Evolutionary conservation across 352 stramenopile genomes (phyloP), one percentile per base, ranked within the genome.

Genomic region (Phytophthora citrophthora): DNA sequence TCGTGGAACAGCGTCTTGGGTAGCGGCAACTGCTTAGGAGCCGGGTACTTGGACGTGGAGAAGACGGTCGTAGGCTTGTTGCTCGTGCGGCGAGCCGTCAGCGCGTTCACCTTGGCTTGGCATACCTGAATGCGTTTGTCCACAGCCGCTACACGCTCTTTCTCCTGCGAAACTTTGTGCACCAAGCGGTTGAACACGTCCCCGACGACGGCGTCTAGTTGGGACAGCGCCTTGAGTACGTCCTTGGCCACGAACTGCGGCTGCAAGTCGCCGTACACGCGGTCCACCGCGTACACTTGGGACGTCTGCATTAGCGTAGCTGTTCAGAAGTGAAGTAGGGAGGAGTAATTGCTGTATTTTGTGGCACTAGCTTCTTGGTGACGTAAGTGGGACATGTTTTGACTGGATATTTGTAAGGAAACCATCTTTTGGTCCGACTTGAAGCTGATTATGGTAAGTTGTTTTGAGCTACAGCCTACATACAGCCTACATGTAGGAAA

Each of bases 41-140:
- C 86, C 9, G 88, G 88, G 65, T 93, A 95, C 63, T 91, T 93
- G 57, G 88, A 93, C 24, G 88, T 95, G 23, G 86, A 94, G 70
- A 94, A 95, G n/a, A 95, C 84, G 8, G 88, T 95, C 31, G 88
- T 95, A 39, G 88, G 85, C 51, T 94, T 95, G 71, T 91, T 95
- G 49, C 79, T 91, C 9, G 82, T 83, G 52, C 86, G 81, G 20
- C 88, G 86, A 41, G 86, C 84, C 54, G 84, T 90, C 60, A 95
- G 77, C 23, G 83, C 85, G 68, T 91, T 93, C 55, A 95, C 86
- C 48, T 94, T 95, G 55, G 86, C 86, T 56, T 95, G 88, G 36
- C 84, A 93, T 54, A 91, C 72, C 48, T 70, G 72, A 59, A 95
- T 94, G 52, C 84, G 79, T 15, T 71, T 64, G 68, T 95, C 88